These are phyloP conservation scores for Tetradesmus obliquus DNA, from an alignment of 139 green algal genomes.

Conservation along the genomic window DNA sequence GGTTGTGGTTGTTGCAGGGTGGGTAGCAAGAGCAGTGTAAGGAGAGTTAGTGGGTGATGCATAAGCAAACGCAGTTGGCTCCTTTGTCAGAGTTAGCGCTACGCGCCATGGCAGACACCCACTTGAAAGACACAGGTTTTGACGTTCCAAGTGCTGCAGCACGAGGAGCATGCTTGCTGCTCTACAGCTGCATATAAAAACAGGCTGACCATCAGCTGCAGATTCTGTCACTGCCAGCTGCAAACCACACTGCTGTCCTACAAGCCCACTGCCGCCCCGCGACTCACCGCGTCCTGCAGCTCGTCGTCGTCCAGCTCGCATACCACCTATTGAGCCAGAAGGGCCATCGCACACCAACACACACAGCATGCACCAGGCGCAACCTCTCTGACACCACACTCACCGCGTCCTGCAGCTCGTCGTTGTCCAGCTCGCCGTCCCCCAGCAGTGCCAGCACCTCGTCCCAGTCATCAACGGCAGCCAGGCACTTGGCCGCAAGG, in stretches of 20 bases:
- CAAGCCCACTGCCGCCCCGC: no score
- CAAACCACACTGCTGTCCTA: no score
- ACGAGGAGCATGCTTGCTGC: neutral
- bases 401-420: slow-evolving; percentile 21
- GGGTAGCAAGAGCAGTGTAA: neutral
- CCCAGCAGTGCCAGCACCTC: slow-evolving; percentile 89
- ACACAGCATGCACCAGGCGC: no score
- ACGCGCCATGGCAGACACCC: no score
- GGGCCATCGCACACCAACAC: no score
- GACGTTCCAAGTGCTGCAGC: neutral
- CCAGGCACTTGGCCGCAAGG: slow-evolving; percentile 84
- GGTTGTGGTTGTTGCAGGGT: neutral
- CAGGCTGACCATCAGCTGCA: neutral
- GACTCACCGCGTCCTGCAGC: no score
- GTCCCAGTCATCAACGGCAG: slow-evolving; percentile 87
- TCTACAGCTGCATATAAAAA: neutral
- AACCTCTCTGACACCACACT: neutral
- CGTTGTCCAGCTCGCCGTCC: slow-evolving; percentile 58
- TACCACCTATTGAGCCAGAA: no score
- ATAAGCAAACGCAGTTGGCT: neutral
- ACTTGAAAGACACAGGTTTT: neutral
- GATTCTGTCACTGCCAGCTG: no score
- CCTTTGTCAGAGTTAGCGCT: no score
- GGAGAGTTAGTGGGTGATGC: neutral
- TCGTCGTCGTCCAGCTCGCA: no score